These are phyloP conservation scores for Theileria orientalis DNA, from an alignment of 169 alveolate species.

Conservation along the genomic window DNA sequence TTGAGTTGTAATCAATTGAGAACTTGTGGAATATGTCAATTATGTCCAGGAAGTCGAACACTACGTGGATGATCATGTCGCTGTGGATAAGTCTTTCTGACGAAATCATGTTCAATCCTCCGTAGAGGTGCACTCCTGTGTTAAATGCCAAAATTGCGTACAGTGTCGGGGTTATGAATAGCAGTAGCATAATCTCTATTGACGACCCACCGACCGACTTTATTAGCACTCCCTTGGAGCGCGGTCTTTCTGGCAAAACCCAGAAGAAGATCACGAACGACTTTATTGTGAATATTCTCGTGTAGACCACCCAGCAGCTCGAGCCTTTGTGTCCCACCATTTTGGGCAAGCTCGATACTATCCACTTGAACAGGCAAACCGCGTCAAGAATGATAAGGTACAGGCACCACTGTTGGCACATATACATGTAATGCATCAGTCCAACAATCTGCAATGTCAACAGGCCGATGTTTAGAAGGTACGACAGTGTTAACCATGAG, in stretches of 20 bases:
- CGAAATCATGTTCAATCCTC: slow-evolving; percentile 61
- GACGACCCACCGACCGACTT: slow-evolving; percentile 37
- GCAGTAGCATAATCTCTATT: slow-evolving; percentile 53
- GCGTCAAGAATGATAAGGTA: slow-evolving; percentile 66
- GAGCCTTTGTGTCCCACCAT: slow-evolving; percentile 73
- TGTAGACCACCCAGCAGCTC: slow-evolving; percentile 73
- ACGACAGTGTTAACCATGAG: slow-evolving; percentile 71
- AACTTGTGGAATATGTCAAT: slow-evolving; percentile 64
- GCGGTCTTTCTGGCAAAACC: slow-evolving; percentile 60
- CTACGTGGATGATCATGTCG: slow-evolving; percentile 72
- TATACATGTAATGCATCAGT: slow-evolving; percentile 67
- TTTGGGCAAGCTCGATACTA: slow-evolving; percentile 62
- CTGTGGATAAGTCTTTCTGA: slow-evolving; percentile 72
- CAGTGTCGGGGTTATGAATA: slow-evolving; percentile 50
- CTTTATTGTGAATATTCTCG: slow-evolving; percentile 69
- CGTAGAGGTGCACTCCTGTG: slow-evolving; percentile 66
- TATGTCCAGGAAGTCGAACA: slow-evolving; percentile 69
- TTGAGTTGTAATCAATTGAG: slow-evolving; percentile 23
- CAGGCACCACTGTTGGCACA: slow-evolving; percentile 47
- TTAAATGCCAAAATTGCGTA: slow-evolving; percentile 63
- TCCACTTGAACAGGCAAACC: slow-evolving; percentile 63
- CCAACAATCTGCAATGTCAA: slow-evolving; percentile 67
- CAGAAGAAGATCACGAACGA: slow-evolving; percentile 64
- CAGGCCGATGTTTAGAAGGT: slow-evolving; percentile 59
- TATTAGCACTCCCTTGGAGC: slow-evolving; percentile 43